Conservation (phyloP, 1,139 yeast species). For the Lodderomyces metapsilosis region DNA sequence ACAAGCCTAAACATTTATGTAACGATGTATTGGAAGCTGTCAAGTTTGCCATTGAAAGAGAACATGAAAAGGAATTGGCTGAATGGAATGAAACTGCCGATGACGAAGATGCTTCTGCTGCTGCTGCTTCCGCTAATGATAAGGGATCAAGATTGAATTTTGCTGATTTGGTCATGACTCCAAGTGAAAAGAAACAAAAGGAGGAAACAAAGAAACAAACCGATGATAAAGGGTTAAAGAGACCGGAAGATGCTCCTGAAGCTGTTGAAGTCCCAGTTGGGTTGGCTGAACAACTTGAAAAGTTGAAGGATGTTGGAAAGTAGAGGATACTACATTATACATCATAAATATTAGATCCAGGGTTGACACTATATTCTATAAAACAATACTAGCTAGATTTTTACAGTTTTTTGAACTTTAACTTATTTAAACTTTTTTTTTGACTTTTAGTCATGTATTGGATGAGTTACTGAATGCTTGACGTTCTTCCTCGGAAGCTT, state of each 20-base stretch:
- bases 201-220: conserved; percentile 4
- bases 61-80: conserved; percentile 63
- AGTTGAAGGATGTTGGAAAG: conserved; percentile 36
- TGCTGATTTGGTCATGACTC: conserved; percentile 50
- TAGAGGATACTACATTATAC: conserved; percentile 12
- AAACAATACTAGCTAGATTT: neutral
- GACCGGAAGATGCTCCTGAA: conserved; percentile 24
- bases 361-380: no score
- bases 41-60: conserved; percentile 77
- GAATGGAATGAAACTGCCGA: conserved; percentile 66
- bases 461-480: neutral
- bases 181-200: conserved; percentile 27
- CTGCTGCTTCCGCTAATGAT: conserved; percentile 32
- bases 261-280: conserved; percentile 43
- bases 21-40: conserved; percentile 80
- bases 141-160: conserved; percentile 42
- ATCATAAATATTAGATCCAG: no score
- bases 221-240: conserved; percentile 2
- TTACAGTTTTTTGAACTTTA: neutral
- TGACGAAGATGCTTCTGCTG: conserved; percentile 20
- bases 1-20: conserved; percentile 71
- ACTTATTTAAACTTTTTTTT: neutral
- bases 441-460: neutral
- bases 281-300: conserved; percentile 40
- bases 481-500: neutral